phyloP scores from a whole-genome alignment of 1,284 basidiomycete genomes.

The Gymnopus androsaceus region DNA sequence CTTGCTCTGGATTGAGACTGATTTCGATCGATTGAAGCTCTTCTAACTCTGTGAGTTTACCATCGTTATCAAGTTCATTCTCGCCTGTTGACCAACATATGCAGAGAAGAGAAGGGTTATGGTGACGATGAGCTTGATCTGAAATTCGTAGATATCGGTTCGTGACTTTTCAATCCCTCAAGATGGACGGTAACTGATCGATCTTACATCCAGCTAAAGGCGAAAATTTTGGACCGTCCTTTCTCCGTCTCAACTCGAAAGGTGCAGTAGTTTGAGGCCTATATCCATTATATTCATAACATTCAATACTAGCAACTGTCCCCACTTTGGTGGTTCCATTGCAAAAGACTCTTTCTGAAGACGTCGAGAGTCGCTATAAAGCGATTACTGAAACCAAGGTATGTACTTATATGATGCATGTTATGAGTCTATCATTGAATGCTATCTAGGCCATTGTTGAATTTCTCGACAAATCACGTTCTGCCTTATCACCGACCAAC shows the following conservation, averaged over 20 bases:
- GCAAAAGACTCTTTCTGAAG: slow-evolving; percentile 67
- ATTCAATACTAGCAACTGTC: slow-evolving; percentile 59
- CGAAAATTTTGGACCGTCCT: slow-evolving; percentile 66
- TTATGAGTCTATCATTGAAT: background rate
- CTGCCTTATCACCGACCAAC: slow-evolving; percentile 57
- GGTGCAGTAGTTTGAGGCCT: slow-evolving; percentile 45
- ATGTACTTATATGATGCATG: slow-evolving; percentile 19
- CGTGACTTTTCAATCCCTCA: slow-evolving; percentile 19
- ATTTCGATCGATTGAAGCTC: no score
- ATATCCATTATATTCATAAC: background rate
- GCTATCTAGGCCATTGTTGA: slow-evolving; percentile 68
- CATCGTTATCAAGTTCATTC: background rate
- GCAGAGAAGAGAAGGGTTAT: slow-evolving; percentile 74
- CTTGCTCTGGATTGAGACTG: no score
- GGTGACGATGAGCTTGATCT: slow-evolving; percentile 66
- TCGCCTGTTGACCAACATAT: slow-evolving; percentile 10
- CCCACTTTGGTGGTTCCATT: slow-evolving; percentile 85
- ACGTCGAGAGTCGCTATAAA: slow-evolving; percentile 80
- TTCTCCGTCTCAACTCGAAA: slow-evolving; percentile 76
- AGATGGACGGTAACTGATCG: background rate
- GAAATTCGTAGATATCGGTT: slow-evolving; percentile 64
- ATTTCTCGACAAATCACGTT: slow-evolving; percentile 77
- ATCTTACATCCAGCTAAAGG: slow-evolving; percentile 51
- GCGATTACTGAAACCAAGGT: slow-evolving; percentile 79
- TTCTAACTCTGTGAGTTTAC: slow-evolving; percentile 49